phyloP scores from a whole-genome alignment of 257 asterid genomes.

The Capsicum pubescens region DNA sequence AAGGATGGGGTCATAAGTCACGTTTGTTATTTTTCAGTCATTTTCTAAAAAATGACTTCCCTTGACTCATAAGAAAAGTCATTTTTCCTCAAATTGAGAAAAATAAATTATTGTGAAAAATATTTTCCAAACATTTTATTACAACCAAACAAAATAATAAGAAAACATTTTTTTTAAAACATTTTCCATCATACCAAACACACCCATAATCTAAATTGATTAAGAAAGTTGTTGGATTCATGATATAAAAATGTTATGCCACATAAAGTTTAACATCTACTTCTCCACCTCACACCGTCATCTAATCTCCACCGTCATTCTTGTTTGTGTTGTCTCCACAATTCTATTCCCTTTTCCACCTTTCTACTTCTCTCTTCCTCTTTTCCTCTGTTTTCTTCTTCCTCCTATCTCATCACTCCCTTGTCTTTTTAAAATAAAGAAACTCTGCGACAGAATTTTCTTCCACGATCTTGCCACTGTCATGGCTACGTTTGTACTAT shows the following conservation, averaged over 20 bases:
- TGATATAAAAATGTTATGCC: not conserved
- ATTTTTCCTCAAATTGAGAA: no score
- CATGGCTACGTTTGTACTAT: slow-evolving; percentile 64
- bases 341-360: slow-evolving; percentile 19
- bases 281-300: slow-evolving; percentile 4
- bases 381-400: not conserved
- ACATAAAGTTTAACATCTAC: not conserved
- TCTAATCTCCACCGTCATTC: slow-evolving; percentile 34
- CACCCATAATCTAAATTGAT: no score
- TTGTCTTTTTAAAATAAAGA: not conserved
- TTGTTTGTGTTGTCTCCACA: slow-evolving; percentile 23
- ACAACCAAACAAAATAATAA: no score
- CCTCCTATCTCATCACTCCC: not conserved
- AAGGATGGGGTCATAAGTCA: no score
- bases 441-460: not conserved
- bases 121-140: no score
- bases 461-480: not conserved
- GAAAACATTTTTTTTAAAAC: no score
- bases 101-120: no score
- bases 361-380: not conserved
- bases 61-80: no score
- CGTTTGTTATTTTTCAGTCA: no score
- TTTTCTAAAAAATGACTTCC: no score
- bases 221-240: no score
- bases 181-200: no score